phyloP scores from a whole-genome alignment of 345 rosid genomes.

The Citrus medica region DNA sequence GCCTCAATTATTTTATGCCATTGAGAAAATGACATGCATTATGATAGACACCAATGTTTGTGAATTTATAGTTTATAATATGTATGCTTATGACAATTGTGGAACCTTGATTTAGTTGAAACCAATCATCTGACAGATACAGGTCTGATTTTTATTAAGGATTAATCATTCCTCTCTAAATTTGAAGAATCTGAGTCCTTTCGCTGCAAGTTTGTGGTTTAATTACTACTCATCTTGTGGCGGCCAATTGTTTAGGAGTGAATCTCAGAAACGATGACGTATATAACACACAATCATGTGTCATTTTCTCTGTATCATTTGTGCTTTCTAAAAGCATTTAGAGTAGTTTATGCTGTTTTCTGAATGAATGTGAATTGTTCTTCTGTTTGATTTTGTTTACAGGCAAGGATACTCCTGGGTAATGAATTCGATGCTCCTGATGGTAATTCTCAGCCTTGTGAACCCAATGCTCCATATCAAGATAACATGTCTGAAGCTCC shows the following conservation, averaged over 20 bases:
- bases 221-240: neutral
- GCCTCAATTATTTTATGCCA: neutral
- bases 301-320: neutral
- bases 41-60: neutral
- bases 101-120: neutral
- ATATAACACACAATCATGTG: neutral
- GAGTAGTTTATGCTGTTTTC: neutral
- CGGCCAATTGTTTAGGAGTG: neutral
- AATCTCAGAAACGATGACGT: too few relatives aligned
- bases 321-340: neutral
- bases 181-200: neutral
- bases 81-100: too few relatives aligned
- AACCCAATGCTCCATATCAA: slow-evolving; percentile 21
- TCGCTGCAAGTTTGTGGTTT: neutral
- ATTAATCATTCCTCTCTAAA: neutral
- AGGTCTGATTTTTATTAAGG: neutral
- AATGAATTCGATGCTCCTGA: slow-evolving; percentile 41
- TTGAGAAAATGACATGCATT: neutral
- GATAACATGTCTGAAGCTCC: slow-evolving; percentile 29
- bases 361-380: neutral
- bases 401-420: slow-evolving; percentile 90
- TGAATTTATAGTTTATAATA: too few relatives aligned
- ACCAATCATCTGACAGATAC: neutral
- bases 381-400: slow-evolving; percentile 22
- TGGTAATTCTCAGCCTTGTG: slow-evolving; percentile 32